Evolutionary conservation across 2,329 filamentous ascomycete genomes (phyloP).

Genomic region (Harringtonia aguacate): DNA sequence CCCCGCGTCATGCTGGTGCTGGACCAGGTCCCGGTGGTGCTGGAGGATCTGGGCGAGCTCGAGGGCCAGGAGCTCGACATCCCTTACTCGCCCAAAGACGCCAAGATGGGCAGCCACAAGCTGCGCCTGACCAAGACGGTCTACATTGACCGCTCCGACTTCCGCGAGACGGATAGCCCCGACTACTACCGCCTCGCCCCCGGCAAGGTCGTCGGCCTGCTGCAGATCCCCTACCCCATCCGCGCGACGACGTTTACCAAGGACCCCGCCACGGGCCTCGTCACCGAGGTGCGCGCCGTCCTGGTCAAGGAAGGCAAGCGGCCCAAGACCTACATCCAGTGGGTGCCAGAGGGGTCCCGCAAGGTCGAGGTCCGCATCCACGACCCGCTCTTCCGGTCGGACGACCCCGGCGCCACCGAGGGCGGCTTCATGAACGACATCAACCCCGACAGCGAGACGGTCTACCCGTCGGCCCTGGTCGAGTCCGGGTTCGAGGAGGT

Average conservation of each 20-base stretch:
- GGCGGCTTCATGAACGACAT: constrained; percentile 78
- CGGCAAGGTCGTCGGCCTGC: constrained; percentile 58
- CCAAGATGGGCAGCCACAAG: too few relatives aligned
- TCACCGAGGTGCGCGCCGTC: constrained; percentile 52
- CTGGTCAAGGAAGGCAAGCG: constrained; percentile 62
- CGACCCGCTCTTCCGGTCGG: constrained; percentile 75
- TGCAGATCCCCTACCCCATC: constrained; percentile 61
- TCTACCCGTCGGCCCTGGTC: constrained; percentile 69
- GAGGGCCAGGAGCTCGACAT: too few relatives aligned
- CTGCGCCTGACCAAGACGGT: too few relatives aligned
- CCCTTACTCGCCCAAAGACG: too few relatives aligned
- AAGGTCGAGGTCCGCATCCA: constrained; percentile 69
- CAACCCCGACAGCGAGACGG: constrained; percentile 71
- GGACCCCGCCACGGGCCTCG: constrained; percentile 39
- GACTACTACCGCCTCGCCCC: constrained; percentile 73
- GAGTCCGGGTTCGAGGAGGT: constrained; percentile 79
- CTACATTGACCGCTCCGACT: constrained; percentile 70
- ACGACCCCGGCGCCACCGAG: constrained; percentile 66
- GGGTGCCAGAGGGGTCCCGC: constrained; percentile 63
- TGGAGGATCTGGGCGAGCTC: too few relatives aligned
- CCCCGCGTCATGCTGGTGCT: too few relatives aligned
- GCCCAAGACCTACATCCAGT: constrained; percentile 81
- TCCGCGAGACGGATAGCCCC: constrained; percentile 59
- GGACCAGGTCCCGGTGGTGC: too few relatives aligned
- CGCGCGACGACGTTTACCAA: constrained; percentile 58